phyloP scores from a whole-genome alignment of 1,284 basidiomycete genomes.

The Exsudoporus floridanus region DNA sequence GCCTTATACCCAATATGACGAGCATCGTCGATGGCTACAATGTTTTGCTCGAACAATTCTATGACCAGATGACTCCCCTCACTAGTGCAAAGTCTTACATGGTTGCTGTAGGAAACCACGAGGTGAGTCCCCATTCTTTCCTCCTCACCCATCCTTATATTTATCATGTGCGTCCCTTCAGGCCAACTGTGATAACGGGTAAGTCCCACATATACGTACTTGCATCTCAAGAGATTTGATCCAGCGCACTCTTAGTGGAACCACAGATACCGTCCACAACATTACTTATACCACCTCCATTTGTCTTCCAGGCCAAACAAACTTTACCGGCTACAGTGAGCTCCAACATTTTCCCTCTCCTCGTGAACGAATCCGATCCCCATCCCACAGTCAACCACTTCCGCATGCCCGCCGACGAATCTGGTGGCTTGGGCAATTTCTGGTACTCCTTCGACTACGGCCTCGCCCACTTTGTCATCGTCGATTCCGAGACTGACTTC shows the following conservation, averaged over 20 bases:
- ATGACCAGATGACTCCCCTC: conserved; percentile 28
- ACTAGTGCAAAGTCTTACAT: conserved; percentile 30
- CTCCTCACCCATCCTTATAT: not conserved
- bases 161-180: not conserved
- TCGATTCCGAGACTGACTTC: conserved; percentile 29
- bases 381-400: conserved; percentile 26
- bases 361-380: not conserved
- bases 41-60: conserved; percentile 25
- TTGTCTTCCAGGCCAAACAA: conserved; percentile 28
- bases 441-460: conserved; percentile 36
- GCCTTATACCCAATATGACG: conserved; percentile 28
- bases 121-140: conserved; percentile 8
- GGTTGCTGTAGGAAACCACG: conserved; percentile 30
- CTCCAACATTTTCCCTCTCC: not conserved
- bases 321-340: conserved; percentile 33
- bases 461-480: conserved; percentile 27
- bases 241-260: conserved; percentile 13
- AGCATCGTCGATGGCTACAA: conserved; percentile 30
- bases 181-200: conserved; percentile 33
- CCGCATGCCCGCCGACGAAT: conserved; percentile 30
- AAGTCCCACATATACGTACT: not conserved
- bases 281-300: conserved; percentile 31
- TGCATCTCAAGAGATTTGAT: not conserved
- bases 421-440: conserved; percentile 30
- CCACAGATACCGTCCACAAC: conserved; percentile 24